Evolutionary conservation across 306 rosid species (phyloP).

Genomic region (barrel medic (Medicago truncatula)): MtrunA17r5.0-ANR NC_053048.1:37596001-37596500

Average conservation of each 20-base stretch:
- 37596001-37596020: constrained; percentile 75
- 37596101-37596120: constrained; percentile 58
- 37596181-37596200: background rate
- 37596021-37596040: constrained; percentile 80
- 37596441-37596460: too few species aligned
- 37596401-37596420: too few species aligned
- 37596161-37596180: constrained; percentile 63
- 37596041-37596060: constrained; percentile 94
- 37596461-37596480: too few species aligned
- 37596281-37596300: background rate
- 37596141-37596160: constrained; percentile 55
- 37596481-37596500: too few species aligned
- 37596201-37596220: constrained; percentile 33
- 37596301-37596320: background rate
- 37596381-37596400: background rate
- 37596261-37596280: constrained; percentile 12
- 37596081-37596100: constrained; percentile 54
- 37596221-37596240: constrained; percentile 44
- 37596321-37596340: background rate
- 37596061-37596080: constrained; percentile 71
- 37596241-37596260: constrained; percentile 30
- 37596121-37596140: constrained; percentile 60
- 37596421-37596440: too few species aligned
- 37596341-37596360: background rate
- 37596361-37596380: background rate